Evolutionary conservation across 2,329 filamentous ascomycete genomes (phyloP), one percentile per base, ranked within the genome.

Genomic region (Neoarthrinium moseri): DNA sequence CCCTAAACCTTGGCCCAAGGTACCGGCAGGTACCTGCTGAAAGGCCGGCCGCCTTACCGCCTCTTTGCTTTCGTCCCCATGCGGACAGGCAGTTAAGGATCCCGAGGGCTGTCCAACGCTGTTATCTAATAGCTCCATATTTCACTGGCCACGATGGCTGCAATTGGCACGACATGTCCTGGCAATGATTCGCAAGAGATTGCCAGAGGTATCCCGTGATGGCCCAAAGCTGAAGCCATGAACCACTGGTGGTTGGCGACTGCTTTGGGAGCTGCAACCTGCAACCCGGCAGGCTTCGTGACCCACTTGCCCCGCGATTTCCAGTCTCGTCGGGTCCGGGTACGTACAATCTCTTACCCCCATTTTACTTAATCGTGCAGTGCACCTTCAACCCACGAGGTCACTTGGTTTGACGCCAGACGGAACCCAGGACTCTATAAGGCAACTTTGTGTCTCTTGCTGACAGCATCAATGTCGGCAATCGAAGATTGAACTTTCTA

Each of bases 321-420:
- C 45, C 48, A 23, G 22, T 36, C 20, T 24, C 27, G 30, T 35
- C 41, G 41, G 41, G 30, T 36, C 41, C 41, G 32, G 41, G 21
- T 51, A 53, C 51, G 46, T 56, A 48, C 37, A 36, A 35, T 58
- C 53, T 52, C 58, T 60, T 60, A 60, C 61, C 61, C 59, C 58
- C 58, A 58, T 58, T 62, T 63, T 63, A 63, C 61, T 58, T 62
- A 59, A 63, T 63, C 51, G 49, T 47, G 45, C 45, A 47, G 45
- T 44, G 29, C 30, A 29, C 18, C 18, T 43, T 29, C 47, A 50
- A 55, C 48, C 48, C 47, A 54, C 55, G 49, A 56, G 52, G 54
- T 59, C 57, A 58, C 21, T 36, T 44, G 41, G 41, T 39, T 45
- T 56, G 54, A 56, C 51, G 53, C 58, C 57, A 55, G 57, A 46